These are phyloP conservation scores for Rhodotorula sp. DNA, from an alignment of 1,284 basidiomycete species.

Conservation along the genomic window DNA sequence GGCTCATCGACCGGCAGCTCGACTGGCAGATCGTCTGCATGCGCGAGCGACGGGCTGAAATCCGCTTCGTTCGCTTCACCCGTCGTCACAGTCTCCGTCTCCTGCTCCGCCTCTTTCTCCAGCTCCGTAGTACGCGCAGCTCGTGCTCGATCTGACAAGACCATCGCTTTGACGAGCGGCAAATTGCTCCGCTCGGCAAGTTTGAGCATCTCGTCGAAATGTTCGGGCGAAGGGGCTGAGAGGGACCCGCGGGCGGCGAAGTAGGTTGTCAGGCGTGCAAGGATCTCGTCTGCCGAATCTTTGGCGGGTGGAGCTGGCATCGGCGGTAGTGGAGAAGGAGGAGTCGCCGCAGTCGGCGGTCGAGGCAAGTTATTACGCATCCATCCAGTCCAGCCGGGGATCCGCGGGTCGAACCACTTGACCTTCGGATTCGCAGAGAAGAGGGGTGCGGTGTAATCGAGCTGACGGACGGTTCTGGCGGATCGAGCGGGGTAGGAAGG, in stretches of 20 bases:
- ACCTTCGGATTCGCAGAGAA: not conserved
- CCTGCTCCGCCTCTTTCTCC: constrained; percentile 9
- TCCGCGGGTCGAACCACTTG: constrained; percentile 4
- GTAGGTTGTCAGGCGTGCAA: constrained; percentile 6
- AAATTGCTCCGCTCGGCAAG: constrained; percentile 3
- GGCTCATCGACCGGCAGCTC: not conserved
- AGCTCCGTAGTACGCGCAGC: not conserved
- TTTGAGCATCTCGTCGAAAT: constrained; percentile 12
- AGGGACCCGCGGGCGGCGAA: constrained; percentile 10
- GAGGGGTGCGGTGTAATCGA: constrained; percentile 10
- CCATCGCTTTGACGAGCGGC: constrained; percentile 22
- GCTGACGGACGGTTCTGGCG: not conserved
- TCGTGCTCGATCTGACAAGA: constrained; percentile 13
- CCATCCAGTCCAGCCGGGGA: constrained; percentile 9
- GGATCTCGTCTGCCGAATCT: not conserved
- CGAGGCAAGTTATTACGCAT: not conserved
- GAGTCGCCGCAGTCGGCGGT: not conserved
- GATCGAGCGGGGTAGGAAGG: not conserved
- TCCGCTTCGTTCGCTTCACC: too few species aligned
- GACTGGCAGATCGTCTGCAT: not conserved
- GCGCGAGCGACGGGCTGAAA: not conserved
- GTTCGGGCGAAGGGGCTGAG: constrained; percentile 1
- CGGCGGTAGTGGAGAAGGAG: not conserved
- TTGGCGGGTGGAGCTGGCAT: not conserved
- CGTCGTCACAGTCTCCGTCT: not conserved